Evolutionary conservation across 2,329 filamentous ascomycete genomes (phyloP).

Genomic region (Zalaria sp.): DNA sequence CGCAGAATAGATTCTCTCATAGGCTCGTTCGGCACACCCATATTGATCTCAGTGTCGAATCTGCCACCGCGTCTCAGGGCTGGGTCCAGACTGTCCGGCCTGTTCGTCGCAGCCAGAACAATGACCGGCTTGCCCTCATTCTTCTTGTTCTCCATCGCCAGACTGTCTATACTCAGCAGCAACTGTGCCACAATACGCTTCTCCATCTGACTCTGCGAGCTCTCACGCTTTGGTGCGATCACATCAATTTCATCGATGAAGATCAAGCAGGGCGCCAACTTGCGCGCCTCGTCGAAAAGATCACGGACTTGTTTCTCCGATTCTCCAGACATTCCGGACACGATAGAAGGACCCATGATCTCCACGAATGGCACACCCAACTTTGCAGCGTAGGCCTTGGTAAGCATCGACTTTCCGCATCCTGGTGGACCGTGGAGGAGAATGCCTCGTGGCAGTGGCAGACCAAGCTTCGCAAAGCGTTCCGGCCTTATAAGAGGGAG

Average conservation of each 20-base stretch:
- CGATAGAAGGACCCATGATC: constrained; percentile 67
- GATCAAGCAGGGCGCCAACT: constrained; percentile 72
- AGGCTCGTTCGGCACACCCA: constrained; percentile 70
- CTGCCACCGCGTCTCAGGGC: constrained; percentile 58
- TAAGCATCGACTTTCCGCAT: constrained; percentile 76
- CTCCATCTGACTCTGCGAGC: constrained; percentile 76
- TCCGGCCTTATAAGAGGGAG: constrained; percentile 57
- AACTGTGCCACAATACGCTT: constrained; percentile 75
- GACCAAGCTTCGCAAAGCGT: constrained; percentile 49
- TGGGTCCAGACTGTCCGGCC: constrained; percentile 73
- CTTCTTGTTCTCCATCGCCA: constrained; percentile 47
- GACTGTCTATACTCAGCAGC: constrained; percentile 68
- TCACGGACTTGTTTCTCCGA: constrained; percentile 78
- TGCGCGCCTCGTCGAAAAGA: constrained; percentile 76
- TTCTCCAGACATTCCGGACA: constrained; percentile 79
- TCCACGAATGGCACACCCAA: constrained; percentile 66
- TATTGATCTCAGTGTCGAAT: constrained; percentile 74
- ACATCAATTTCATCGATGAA: constrained; percentile 90
- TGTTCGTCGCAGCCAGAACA: constrained; percentile 81
- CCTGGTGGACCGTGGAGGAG: constrained; percentile 72
- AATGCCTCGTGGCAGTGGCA: constrained; percentile 60
- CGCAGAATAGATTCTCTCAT: constrained; percentile 67
- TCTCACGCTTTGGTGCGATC: constrained; percentile 76
- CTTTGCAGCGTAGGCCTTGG: constrained; percentile 63
- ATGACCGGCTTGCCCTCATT: constrained; percentile 68